Evolutionary conservation across 768 basidiomycete genomes (phyloP).

Genomic region (Pluteus cervinus): DNA sequence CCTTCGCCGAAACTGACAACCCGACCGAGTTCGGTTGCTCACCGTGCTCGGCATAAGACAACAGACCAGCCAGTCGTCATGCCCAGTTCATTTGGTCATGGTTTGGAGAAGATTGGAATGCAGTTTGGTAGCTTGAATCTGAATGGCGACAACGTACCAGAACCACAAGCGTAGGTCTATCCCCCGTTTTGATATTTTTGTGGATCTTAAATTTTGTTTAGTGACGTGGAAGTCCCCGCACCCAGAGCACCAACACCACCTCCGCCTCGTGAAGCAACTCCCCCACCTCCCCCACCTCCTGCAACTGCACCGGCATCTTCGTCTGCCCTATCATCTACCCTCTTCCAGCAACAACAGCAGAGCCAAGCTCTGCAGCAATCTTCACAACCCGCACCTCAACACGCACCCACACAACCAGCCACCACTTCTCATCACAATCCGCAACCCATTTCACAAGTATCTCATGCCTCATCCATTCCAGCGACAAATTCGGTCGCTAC

Average conservation of each 20-base stretch:
- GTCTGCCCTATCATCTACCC: slow-evolving; percentile 30
- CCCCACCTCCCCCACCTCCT: slow-evolving; percentile 30
- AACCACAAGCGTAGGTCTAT: slow-evolving; percentile 46
- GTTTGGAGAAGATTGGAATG: slow-evolving; percentile 80
- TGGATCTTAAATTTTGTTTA: slow-evolving; percentile 5
- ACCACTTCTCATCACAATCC: slow-evolving; percentile 29
- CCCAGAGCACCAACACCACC: slow-evolving; percentile 24
- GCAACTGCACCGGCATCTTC: slow-evolving; percentile 35
- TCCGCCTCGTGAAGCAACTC: slow-evolving; percentile 18
- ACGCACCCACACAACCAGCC: slow-evolving; percentile 20
- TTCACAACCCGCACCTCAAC: slow-evolving; percentile 29
- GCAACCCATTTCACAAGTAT: slow-evolving; percentile 23
- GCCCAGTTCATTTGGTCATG: slow-evolving; percentile 60
- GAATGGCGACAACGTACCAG: slow-evolving; percentile 58
- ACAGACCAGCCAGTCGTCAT: slow-evolving; percentile 78
- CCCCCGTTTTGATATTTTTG: slow-evolving; percentile 3
- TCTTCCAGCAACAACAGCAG: slow-evolving; percentile 42
- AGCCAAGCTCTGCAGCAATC: slow-evolving; percentile 22
- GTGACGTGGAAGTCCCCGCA: no score
- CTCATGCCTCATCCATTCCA: slow-evolving; percentile 11
- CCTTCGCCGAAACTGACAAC: slow-evolving; percentile 47
- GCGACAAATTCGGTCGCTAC: slow-evolving; percentile 12
- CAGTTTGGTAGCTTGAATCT: slow-evolving; percentile 84
- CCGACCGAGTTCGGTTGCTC: slow-evolving; percentile 46
- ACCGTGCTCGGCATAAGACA: slow-evolving; percentile 65